Evolutionary conservation across 1,284 basidiomycete genomes (phyloP), one percentile per base, ranked within the genome.

Genomic region (Papiliotrema fonsecae): DNA sequence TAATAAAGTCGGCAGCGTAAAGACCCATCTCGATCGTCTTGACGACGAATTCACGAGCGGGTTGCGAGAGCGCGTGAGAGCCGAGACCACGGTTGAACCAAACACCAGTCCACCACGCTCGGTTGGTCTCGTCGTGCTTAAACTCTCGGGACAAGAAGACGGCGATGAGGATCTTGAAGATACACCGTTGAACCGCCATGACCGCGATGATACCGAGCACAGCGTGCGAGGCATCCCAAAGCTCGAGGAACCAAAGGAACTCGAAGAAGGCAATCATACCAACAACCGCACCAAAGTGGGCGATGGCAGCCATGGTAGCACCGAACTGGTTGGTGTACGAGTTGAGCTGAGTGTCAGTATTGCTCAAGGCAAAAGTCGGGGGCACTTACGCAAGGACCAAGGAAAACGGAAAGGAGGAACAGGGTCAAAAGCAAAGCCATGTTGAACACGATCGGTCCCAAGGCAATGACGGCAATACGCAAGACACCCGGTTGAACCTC

Each of bases 361-460:
- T 6, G 4, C n/a, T 3, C 6, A 4, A 30, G 4, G 30, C 28
- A 21, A 3, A 11, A 13, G 6, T 26, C 16, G 37, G 21, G 6
- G 21, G 10, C 16, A 62, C 63, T 60, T 26, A 69, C 60, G 56
- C 69, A 73, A 1, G 93, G 93, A 4, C 94, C 93, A 22, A 96
- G 80, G 82, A 94, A 88, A 54, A 97, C 75, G 50, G 91, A 93
- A 57, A 91, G 75, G 58, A 98, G 71, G 83, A 98, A 97, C 50
- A 93, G 76, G 11, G 84, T 76, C 56, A 97, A 75, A 43, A 98
- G 79, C 22, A 97, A 75, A 0, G 86, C 88, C 19, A 89, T 90
- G 70, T 98, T 98, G 84, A 85, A 97, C 4, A 94, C 90, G 62
- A 98, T 86, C 1, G 94, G 96, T 6, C 94, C 94, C 18, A 98